These are phyloP conservation scores for Allomyces macrogynus DNA, from an alignment of 192 early-diverging fungal species.

Conservation along the genomic window DNA sequence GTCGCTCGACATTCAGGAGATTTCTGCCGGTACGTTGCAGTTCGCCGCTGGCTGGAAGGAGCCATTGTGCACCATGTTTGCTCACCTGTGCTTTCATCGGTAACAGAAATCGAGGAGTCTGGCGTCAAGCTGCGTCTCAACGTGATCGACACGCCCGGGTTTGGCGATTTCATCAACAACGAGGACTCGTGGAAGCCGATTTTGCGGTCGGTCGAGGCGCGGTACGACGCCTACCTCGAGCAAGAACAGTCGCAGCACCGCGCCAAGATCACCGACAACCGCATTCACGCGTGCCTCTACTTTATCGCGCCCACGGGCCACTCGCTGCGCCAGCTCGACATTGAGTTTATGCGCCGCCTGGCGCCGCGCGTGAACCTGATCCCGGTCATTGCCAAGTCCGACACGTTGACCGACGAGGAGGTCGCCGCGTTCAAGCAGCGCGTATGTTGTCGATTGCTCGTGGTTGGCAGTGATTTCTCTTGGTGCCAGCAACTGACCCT, in stretches of 20 bases:
- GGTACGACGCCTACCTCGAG: conserved; percentile 77
- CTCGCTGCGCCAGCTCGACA: conserved; percentile 70
- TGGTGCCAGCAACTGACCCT: conserved; percentile 8
- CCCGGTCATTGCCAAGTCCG: conserved; percentile 75
- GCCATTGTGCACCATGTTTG: no score
- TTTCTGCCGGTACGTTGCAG: conserved; percentile 30
- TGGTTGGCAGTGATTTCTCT: conserved; percentile 15
- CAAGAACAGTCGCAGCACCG: conserved; percentile 83
- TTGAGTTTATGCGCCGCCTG: conserved; percentile 86
- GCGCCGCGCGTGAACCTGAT: conserved; percentile 74
- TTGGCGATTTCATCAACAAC: conserved; percentile 97
- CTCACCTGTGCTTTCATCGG: no score
- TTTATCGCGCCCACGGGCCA: conserved; percentile 97
- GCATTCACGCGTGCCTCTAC: conserved; percentile 85
- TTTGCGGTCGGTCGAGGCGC: conserved; percentile 81
- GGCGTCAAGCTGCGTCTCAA: conserved; percentile 82
- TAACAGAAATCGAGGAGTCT: conserved; percentile 86
- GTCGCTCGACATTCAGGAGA: conserved; percentile 57
- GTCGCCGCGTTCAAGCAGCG: conserved; percentile 64
- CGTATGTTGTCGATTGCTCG: conserved; percentile 18
- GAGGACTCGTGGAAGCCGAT: conserved; percentile 97
- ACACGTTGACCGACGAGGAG: conserved; percentile 71
- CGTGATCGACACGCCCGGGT: conserved; percentile 94
- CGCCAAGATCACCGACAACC: conserved; percentile 75
- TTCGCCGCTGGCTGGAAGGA: no score